Base-by-base conservation (phyloP, 2,329 filamentous ascomycete genomes). In the Keithomyces neogunnii region DNA sequence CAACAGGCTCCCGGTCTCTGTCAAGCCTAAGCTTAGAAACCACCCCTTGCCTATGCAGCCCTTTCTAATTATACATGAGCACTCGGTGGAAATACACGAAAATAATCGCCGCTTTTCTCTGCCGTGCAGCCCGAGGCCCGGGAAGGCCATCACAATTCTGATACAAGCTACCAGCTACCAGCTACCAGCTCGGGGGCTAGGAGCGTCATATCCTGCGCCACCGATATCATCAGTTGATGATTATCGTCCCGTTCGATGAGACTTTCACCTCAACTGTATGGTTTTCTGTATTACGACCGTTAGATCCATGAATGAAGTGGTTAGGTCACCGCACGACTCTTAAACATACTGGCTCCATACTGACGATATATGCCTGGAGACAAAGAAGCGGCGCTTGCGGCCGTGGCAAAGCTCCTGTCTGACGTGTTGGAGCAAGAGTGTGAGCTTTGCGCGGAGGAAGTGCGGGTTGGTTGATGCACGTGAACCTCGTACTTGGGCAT, bases 381-480 rank as follows among this genome's bases (percentile, higher is more conserved):
- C 33, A 57, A 53, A 32, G 63, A 63, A 40, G 59, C 56, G 48
- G 63, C 58, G n/a, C 61, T 56, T 38, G 63, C 60, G 42, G 26
- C 26, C 26, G 48, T 43, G 1, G 50, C 42, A 11, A 47, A 56
- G 45, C 55, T 45, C 40, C 55, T 58, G 33, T 61, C 61, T 2
- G 59, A 62, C 36, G 58, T 54, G 51, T 50, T 56, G 29, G 48
- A 50, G 13, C 10, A 36, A 10, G 47, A 43, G 39, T 57, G 64
- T 31, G 64, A 64, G 57, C 60, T 62, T 51, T 55, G 57, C 40
- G 61, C 58, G 26, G 62, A 66, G 49, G 63, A 55, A 49, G 57
- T 58, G 46, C 59, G 59, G 49, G 56, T 58, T 52, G 58, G 56
- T 56, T 69, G 66, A 56, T 69, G 67, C 51, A 69, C 59, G 50